Percentiles rank a stretch among this genome's conserved stretches.
Conservation (phyloP, 1,139 yeast genomes). For the Lodderomyces parapsilosis region DNA sequence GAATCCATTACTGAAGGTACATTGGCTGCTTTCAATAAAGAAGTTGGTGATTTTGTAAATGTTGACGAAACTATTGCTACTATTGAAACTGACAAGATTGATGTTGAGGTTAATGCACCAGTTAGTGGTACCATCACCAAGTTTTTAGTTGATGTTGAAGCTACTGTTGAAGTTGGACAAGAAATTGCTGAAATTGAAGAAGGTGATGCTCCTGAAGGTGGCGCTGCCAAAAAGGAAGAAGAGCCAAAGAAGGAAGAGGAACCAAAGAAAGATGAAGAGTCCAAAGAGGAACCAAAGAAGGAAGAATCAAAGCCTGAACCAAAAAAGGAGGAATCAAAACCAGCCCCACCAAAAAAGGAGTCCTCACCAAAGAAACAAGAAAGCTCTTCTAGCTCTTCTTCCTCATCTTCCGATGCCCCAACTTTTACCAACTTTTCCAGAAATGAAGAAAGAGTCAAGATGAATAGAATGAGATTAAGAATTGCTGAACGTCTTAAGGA, state of each 20-base stretch:
- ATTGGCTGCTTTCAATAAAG: constrained; percentile 70
- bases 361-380: constrained; percentile 19
- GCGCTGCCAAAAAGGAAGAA: constrained; percentile 30
- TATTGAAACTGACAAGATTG: constrained; percentile 97
- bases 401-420: constrained; percentile 29
- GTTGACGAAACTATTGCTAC: constrained; percentile 94
- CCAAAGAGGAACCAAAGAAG: constrained; percentile 36
- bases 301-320: constrained; percentile 51
- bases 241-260: constrained; percentile 19
- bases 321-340: constrained; percentile 18
- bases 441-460: constrained; percentile 88
- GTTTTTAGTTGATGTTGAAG: constrained; percentile 79
- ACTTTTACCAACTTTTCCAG: constrained; percentile 71
- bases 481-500: constrained; percentile 99
- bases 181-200: constrained; percentile 87
- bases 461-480: constrained; percentile 99
- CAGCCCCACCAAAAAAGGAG: constrained; percentile 26
- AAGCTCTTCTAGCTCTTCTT: no score
- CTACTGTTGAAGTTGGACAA: constrained; percentile 96
- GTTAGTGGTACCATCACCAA: constrained; percentile 87
- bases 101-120: constrained; percentile 95
- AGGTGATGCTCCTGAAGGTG: constrained; percentile 78
- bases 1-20: constrained; percentile 99
- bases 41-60: constrained; percentile 85
- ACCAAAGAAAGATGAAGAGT: constrained; percentile 24